These are phyloP conservation scores for Saprolegnia diclina DNA, from an alignment of 352 stramenopile species.

Conservation along the genomic window DNA sequence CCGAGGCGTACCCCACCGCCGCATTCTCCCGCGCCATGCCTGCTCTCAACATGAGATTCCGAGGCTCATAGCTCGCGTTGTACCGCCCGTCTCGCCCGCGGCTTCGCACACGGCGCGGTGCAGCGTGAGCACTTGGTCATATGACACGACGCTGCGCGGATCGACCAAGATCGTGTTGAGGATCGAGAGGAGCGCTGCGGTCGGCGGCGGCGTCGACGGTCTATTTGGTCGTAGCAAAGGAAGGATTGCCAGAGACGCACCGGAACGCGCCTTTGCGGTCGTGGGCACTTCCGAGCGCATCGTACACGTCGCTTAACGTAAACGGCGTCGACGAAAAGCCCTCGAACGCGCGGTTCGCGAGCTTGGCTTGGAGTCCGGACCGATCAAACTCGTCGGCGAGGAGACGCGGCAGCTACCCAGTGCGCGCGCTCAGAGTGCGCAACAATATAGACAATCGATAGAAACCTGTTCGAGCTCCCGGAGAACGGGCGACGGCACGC, in stretches of 20 bases:
- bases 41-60: conserved; percentile 26
- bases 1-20: conserved; percentile 67
- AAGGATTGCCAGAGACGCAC: neutral
- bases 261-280: conserved; percentile 28
- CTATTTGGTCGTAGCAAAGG: conserved; percentile 17
- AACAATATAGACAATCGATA: neutral
- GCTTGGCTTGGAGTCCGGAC: conserved; percentile 40
- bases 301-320: conserved; percentile 67
- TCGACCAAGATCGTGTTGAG: conserved; percentile 67
- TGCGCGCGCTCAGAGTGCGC: neutral
- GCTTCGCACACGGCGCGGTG: conserved; percentile 48
- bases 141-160: conserved; percentile 43
- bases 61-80: neutral
- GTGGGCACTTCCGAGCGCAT: conserved; percentile 59
- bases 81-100: conserved; percentile 8
- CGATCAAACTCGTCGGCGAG: conserved; percentile 54
- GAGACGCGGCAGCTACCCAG: conserved; percentile 36
- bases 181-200: conserved; percentile 44
- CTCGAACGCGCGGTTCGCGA: conserved; percentile 40
- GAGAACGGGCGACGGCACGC: conserved; percentile 43
- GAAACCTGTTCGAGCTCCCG: conserved; percentile 50
- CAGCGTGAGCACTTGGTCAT: conserved; percentile 51
- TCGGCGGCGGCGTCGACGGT: conserved; percentile 28
- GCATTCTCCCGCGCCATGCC: conserved; percentile 49
- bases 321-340: conserved; percentile 36